phyloP scores from a whole-genome alignment of 169 alveolate genomes.

The Haemoproteus tartakovskyi region DNA sequence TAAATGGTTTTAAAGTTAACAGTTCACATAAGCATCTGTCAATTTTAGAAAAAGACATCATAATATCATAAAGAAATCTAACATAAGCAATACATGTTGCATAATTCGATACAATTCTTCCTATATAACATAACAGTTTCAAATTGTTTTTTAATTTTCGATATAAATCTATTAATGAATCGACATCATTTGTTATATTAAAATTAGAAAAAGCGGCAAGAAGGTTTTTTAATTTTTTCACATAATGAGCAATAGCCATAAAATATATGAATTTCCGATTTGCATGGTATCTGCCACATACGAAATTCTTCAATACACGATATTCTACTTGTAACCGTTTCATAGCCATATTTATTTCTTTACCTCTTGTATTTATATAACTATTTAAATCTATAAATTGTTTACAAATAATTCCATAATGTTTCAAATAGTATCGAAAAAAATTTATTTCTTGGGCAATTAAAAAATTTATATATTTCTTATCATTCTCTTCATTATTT shows the following conservation, averaged over 20 bases:
- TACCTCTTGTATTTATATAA: slow-evolving; percentile 6
- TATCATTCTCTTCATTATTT: no score
- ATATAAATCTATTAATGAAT: slow-evolving; percentile 41
- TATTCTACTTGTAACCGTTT: slow-evolving; percentile 41
- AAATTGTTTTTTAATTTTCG: slow-evolving; percentile 19
- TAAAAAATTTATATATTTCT: no score
- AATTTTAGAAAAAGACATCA: slow-evolving; percentile 18
- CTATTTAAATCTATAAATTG: slow-evolving; percentile 24
- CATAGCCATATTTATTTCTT: slow-evolving; percentile 3
- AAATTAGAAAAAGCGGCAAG: slow-evolving; percentile 21
- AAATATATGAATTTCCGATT: slow-evolving; percentile 42
- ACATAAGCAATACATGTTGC: slow-evolving; percentile 58
- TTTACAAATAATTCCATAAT: neutral
- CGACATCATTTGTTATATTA: slow-evolving; percentile 12
- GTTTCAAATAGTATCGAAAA: no score
- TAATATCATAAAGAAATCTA: slow-evolving; percentile 14
- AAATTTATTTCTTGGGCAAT: no score
- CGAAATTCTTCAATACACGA: slow-evolving; percentile 25
- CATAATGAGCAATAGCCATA: slow-evolving; percentile 25
- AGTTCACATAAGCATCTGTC: slow-evolving; percentile 26
- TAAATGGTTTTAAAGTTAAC: slow-evolving; percentile 55
- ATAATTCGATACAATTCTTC: slow-evolving; percentile 51
- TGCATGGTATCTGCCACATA: slow-evolving; percentile 20
- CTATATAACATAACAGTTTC: slow-evolving; percentile 38
- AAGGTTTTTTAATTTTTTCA: slow-evolving; percentile 25